Base-by-base conservation (phyloP, 1,284 basidiomycete species). In the Inonotus obliquus region DNA sequence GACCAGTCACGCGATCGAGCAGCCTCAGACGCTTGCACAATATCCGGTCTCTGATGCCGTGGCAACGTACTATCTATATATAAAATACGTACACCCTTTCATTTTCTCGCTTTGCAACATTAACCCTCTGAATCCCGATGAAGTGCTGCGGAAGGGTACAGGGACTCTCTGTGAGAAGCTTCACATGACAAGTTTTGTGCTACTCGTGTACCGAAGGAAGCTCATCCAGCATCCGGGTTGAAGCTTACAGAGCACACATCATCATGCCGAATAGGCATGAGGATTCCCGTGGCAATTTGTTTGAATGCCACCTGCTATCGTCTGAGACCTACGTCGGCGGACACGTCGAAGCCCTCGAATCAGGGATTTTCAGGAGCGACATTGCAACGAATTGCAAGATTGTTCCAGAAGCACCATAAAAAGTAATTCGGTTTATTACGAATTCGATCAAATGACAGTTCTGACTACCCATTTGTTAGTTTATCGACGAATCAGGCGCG, bases 81-180 rank as follows among this genome's bases (percentile, higher is more conserved):
- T 99, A 97, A 99, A 99, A 93, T 99, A 99, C 72, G 96, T 99
- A 11, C 96, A 99, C 71, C 97, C 97, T 0, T 99, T 99, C 83
- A 95, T 99, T 70, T 99, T 99, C 79, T 99, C 96, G 27, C 79
- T 99, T 38, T 99, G 97, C 78, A 99, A 98, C 80, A 99, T 99
- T 74, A 99, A 99, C 69, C 97, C 97, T 17, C 83, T 99, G 61
- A 91, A 90, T 70, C 95, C 97, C 1, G 97, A 99, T 69, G 97
- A 99, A 68, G 97, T 99, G 3, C 75, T 99, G 68, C 82, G 97
- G 53, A 99, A 99, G 75, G 97, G 97, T 37, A 92, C 86, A 66
- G 97, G 97, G 21, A 99, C 97, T 0, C 80, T 99, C 19, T 99
- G 97, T 72, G 97, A 99, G 75, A 99, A 96, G 0, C 79, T 99